These are phyloP conservation scores for Pholiota microspora DNA, from an alignment of 768 basidiomycete genomes.

Conservation along the genomic window DNA sequence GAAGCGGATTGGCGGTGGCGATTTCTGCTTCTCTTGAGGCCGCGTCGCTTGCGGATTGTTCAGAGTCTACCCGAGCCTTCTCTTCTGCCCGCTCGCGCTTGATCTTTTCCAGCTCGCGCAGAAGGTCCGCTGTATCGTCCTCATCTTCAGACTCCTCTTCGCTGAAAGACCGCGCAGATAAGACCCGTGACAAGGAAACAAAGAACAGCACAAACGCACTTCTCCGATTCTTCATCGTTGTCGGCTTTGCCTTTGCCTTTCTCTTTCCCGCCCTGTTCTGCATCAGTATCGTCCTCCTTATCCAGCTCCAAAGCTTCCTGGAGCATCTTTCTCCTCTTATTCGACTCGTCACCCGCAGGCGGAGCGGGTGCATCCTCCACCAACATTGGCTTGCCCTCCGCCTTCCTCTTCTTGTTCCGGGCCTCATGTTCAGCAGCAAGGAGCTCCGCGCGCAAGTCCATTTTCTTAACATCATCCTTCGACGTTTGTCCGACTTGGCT, in stretches of 20 bases:
- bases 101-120: constrained; percentile 98
- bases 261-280: constrained; percentile 49
- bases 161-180: constrained; percentile 20
- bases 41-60: constrained; percentile 59
- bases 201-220: constrained; percentile 33
- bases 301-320: constrained; percentile 87
- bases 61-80: constrained; percentile 77
- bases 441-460: constrained; percentile 83
- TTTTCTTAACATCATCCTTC: constrained; percentile 66
- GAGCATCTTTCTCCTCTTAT: constrained; percentile 84
- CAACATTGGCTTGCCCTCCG: constrained; percentile 66
- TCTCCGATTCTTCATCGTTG: constrained; percentile 40
- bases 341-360: constrained; percentile 51
- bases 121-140: constrained; percentile 89
- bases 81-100: constrained; percentile 95
- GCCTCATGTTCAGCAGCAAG: constrained; percentile 86
- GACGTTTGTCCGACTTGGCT: constrained; percentile 93
- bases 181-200: background rate
- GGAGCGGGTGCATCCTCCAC: constrained; percentile 37
- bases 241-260: constrained; percentile 29
- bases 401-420: constrained; percentile 88
- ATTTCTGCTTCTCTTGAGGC: constrained; percentile 77
- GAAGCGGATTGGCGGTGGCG: constrained; percentile 82
- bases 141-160: constrained; percentile 67
- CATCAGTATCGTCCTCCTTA: constrained; percentile 86